Percentiles rank a stretch among this genome's conserved stretches.
Evolutionary conservation across 2,329 filamentous ascomycete genomes (phyloP).

Genomic region (Colletotrichum sp.): DNA sequence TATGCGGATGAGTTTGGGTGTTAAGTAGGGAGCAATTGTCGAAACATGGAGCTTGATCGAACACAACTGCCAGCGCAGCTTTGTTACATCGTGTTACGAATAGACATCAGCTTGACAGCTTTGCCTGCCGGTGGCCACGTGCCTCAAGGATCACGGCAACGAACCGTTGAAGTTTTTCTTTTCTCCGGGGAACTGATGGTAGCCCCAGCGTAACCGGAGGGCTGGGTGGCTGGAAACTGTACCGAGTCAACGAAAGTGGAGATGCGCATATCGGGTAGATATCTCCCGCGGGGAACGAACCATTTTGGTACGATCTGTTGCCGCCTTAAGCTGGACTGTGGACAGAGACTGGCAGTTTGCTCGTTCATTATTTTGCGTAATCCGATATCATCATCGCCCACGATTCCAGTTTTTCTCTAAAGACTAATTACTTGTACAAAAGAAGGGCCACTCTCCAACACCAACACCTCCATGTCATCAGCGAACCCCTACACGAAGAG

Average conservation of each 20-base stretch:
- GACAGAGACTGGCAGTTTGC: not conserved
- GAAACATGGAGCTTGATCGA: not conserved
- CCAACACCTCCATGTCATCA: not conserved
- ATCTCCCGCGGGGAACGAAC: slow-evolving; percentile 8
- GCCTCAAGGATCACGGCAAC: not conserved
- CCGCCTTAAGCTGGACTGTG: not conserved
- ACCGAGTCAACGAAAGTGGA: not conserved
- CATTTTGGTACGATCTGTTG: not conserved
- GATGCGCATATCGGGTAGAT: slow-evolving; percentile 1
- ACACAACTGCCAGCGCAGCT: not conserved
- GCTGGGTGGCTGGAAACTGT: not conserved
- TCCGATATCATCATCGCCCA: not conserved
- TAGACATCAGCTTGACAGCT: not conserved
- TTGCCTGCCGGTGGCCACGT: not conserved
- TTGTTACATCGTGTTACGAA: not conserved
- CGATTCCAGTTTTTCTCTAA: not conserved
- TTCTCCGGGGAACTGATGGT: not conserved
- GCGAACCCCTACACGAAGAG: not conserved
- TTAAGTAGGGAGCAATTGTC: rapidly evolving
- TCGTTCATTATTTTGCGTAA: not conserved
- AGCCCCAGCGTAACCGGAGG: not conserved
- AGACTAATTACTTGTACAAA: not conserved
- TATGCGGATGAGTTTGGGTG: not conserved
- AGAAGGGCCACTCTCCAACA: not conserved
- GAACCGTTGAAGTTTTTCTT: not conserved